These are phyloP conservation scores for Clathrospora elynae DNA, from an alignment of 2,329 filamentous ascomycete genomes.

Conservation along the genomic window DNA sequence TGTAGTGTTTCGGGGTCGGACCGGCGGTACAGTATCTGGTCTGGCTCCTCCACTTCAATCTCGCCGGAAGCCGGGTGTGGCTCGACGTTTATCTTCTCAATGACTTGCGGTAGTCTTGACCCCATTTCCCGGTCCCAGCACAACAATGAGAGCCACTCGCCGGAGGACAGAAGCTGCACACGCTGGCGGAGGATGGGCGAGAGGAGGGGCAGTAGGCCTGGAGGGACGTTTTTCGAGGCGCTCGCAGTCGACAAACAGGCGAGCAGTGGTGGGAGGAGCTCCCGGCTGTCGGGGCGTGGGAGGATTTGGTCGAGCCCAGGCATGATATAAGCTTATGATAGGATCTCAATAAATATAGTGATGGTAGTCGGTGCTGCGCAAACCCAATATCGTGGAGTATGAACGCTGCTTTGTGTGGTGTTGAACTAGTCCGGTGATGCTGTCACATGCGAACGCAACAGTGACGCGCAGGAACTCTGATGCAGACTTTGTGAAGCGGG, in stretches of 20 bases:
- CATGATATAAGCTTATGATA: conserved; percentile 31
- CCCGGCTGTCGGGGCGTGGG: conserved; percentile 60
- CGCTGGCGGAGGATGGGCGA: conserved; percentile 68
- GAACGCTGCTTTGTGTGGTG: conserved; percentile 8
- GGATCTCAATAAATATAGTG: background rate
- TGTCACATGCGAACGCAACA: conserved; percentile 38
- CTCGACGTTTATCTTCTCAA: conserved; percentile 68
- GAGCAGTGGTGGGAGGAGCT: conserved; percentile 65
- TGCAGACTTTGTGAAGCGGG: conserved; percentile 18
- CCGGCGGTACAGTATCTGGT: conserved; percentile 67
- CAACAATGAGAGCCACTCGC: conserved; percentile 73
- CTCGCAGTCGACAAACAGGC: conserved; percentile 67
- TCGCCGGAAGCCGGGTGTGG: conserved; percentile 83
- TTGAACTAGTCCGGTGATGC: conserved; percentile 22
- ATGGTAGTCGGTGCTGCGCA: background rate
- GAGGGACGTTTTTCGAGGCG: conserved; percentile 63
- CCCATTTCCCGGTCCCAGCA: conserved; percentile 68
- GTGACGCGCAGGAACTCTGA: conserved; percentile 21
- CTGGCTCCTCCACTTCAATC: conserved; percentile 73
- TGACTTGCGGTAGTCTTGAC: conserved; percentile 64
- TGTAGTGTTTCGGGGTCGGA: conserved; percentile 78
- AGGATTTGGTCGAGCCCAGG: conserved; percentile 59
- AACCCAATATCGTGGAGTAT: conserved; percentile 1
- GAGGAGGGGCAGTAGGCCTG: conserved; percentile 64
- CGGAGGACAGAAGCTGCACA: conserved; percentile 65